Conservation (phyloP, 441 rosid species). For the Manihot esculenta region DNA sequence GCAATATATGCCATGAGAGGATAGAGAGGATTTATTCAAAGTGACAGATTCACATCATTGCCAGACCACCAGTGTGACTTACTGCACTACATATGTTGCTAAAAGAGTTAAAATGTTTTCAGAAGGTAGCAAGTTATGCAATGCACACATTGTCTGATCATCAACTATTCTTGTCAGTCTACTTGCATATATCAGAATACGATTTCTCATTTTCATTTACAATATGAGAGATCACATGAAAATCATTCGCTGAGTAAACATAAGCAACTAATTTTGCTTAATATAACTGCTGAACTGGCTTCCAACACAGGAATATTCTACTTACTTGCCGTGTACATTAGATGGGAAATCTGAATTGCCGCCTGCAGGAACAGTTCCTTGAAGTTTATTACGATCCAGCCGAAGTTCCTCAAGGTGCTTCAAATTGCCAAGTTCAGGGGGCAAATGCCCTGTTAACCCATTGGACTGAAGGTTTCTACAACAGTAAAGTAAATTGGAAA, state of each 20-base stretch:
- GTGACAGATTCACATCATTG: not conserved
- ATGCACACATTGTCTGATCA: not conserved
- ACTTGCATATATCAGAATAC: too few species aligned
- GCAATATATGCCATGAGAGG: not conserved
- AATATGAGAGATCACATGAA: not conserved
- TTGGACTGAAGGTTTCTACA: conserved; percentile 88
- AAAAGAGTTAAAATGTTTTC: not conserved
- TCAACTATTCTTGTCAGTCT: not conserved
- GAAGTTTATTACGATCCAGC: conserved; percentile 81
- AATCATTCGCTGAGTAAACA: not conserved
- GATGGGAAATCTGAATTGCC: conserved; percentile 39
- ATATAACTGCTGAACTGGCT: not conserved
- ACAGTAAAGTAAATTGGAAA: conserved; percentile 19
- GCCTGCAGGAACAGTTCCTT: conserved; percentile 66
- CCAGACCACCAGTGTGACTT: not conserved
- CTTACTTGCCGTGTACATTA: conserved; percentile 58
- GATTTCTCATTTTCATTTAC: not conserved
- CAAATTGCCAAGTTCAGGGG: conserved; percentile 73
- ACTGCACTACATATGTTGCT: not conserved
- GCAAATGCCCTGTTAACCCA: conserved; percentile 77
- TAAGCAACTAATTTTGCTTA: not conserved
- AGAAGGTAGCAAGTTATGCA: not conserved
- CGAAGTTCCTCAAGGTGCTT: conserved; percentile 67
- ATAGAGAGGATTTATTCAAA: not conserved
- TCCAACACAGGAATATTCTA: conserved; percentile 10